phyloP scores from a whole-genome alignment of 1,284 basidiomycete species.

The Coriolopsis trogii region DNA sequence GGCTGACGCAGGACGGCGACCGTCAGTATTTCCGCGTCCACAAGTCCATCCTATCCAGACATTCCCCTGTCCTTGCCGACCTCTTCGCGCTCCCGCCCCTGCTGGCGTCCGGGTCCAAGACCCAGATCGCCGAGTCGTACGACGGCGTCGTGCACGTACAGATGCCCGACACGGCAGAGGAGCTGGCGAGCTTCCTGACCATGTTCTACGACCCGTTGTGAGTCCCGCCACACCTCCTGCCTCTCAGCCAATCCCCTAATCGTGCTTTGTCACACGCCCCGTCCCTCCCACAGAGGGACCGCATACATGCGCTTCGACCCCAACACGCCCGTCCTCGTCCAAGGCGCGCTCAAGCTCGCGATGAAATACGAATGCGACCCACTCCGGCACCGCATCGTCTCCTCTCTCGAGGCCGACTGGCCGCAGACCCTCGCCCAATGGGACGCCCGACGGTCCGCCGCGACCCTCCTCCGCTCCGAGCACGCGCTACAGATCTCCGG shows the following conservation, averaged over 20 bases:
- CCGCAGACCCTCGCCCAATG: slow-evolving; percentile 38
- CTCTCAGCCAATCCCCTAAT: background rate
- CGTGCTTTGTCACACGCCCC: background rate
- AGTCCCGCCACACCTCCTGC: slow-evolving; percentile 11
- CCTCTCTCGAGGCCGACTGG: slow-evolving; percentile 39
- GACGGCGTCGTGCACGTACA: slow-evolving; percentile 35
- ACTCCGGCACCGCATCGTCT: slow-evolving; percentile 33
- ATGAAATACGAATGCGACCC: slow-evolving; percentile 38
- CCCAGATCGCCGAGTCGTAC: slow-evolving; percentile 29
- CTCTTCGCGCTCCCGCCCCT: slow-evolving; percentile 35
- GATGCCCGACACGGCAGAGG: slow-evolving; percentile 35
- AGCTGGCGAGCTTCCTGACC: slow-evolving; percentile 32
- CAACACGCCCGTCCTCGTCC: slow-evolving; percentile 36
- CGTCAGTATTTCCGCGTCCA: slow-evolving; percentile 34
- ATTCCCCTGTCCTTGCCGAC: slow-evolving; percentile 34
- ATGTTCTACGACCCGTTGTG: slow-evolving; percentile 38
- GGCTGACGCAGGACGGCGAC: slow-evolving; percentile 17
- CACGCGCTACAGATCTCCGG: slow-evolving; percentile 33
- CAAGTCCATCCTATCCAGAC: slow-evolving; percentile 30
- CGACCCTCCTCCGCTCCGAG: slow-evolving; percentile 35
- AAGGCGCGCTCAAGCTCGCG: slow-evolving; percentile 35
- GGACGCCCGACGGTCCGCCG: slow-evolving; percentile 35
- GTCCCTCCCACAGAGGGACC: slow-evolving; percentile 27
- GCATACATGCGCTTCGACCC: slow-evolving; percentile 38
- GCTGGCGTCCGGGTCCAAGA: slow-evolving; percentile 15